phyloP scores from a whole-genome alignment of 1,284 basidiomycete species.

The Ustilago loliicola region DNA sequence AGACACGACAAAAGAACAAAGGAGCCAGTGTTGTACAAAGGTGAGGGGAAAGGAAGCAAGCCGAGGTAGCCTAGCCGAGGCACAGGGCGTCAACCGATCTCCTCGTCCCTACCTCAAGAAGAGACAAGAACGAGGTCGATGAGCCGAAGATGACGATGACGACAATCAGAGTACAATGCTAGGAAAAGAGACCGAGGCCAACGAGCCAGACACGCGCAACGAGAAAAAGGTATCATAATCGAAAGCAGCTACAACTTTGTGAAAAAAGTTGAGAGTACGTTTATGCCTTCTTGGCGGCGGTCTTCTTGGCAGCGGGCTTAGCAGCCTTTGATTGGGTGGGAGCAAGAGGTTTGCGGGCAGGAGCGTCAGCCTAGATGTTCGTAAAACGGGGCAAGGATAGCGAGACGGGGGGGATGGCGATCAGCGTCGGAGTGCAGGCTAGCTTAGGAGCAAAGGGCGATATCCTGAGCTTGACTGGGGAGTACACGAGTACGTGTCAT shows the following conservation, averaged over 20 bases:
- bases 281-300: conserved; percentile 62
- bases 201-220: conserved; percentile 20
- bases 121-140: background rate
- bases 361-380: conserved; percentile 53
- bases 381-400: conserved; percentile 8
- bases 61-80: conserved; percentile 31
- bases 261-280: conserved; percentile 8
- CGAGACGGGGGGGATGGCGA: conserved; percentile 25
- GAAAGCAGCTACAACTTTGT: conserved; percentile 23
- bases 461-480: background rate
- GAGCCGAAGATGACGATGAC: conserved; percentile 18
- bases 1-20: conserved; percentile 39
- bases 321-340: conserved; percentile 57
- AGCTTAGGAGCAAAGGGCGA: background rate
- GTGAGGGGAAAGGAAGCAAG: conserved; percentile 11
- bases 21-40: conserved; percentile 52
- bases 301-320: conserved; percentile 69
- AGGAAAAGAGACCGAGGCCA: conserved; percentile 12
- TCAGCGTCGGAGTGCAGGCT: conserved; percentile 36
- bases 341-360: conserved; percentile 54
- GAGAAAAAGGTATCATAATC: conserved; percentile 42
- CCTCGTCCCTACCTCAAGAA: background rate
- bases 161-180: conserved; percentile 37
- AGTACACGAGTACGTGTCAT: conserved; percentile 14
- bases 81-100: conserved; percentile 8